Percentiles rank a stretch among this genome's conserved stretches.
Conservation (phyloP, 331 rosid genomes). For the Cydonia oblonga region DNA sequence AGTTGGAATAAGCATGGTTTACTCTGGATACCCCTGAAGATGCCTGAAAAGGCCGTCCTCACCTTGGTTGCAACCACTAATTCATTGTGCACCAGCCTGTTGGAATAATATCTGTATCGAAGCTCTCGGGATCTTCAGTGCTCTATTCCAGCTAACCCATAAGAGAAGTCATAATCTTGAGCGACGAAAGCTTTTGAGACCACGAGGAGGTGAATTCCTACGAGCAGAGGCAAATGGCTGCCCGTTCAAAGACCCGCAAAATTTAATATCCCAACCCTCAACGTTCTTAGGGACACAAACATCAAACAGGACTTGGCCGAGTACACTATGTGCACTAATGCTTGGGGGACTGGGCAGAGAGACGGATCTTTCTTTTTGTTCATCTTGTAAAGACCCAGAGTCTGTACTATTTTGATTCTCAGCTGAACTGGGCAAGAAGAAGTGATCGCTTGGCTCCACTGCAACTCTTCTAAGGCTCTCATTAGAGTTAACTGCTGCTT, state of each 20-base stretch:
- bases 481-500: constrained; percentile 69
- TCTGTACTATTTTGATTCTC: constrained; percentile 31
- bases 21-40: background rate
- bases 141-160: background rate
- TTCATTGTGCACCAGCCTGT: background rate
- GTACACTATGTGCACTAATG: constrained; percentile 74
- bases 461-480: constrained; percentile 82
- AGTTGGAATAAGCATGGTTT: constrained; percentile 1
- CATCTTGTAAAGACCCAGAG: constrained; percentile 37
- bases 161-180: constrained; percentile 42
- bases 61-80: constrained; percentile 8
- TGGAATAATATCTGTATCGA: background rate
- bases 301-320: constrained; percentile 69
- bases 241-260: constrained; percentile 50
- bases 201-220: constrained; percentile 34
- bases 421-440: constrained; percentile 79
- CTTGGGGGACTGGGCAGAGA: constrained; percentile 46
- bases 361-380: constrained; percentile 52
- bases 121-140: background rate
- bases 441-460: constrained; percentile 62
- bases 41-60: background rate
- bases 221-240: constrained; percentile 60
- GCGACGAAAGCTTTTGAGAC: constrained; percentile 52
- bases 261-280: constrained; percentile 88
- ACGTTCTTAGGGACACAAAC: constrained; percentile 83